Conservation (phyloP, 352 stramenopile genomes). For the Elongisporangium anandrum region DNA sequence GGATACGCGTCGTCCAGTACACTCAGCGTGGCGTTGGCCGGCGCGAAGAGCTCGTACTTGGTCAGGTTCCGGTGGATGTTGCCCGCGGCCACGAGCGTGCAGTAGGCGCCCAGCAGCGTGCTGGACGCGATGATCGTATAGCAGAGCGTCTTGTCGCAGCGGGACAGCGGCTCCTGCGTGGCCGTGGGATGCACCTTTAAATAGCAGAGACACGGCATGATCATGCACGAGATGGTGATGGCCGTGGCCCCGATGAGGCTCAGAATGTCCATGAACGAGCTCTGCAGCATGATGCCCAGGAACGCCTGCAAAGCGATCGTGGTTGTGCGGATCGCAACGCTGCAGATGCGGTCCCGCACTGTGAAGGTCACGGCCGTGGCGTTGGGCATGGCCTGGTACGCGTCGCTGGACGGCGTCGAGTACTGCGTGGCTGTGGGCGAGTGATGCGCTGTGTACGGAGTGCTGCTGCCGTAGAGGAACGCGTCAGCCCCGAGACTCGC, state of each 20-base stretch:
- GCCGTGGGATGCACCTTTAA: slow-evolving; percentile 59
- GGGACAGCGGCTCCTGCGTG: slow-evolving; percentile 34
- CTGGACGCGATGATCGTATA: slow-evolving; percentile 54
- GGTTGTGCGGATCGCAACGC: slow-evolving; percentile 37
- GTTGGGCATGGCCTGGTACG: neutral
- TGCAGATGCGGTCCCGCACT: slow-evolving; percentile 36
- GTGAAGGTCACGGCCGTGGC: slow-evolving; percentile 24
- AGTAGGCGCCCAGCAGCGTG: slow-evolving; percentile 48
- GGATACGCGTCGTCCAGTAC: slow-evolving; percentile 37
- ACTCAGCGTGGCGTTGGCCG: slow-evolving; percentile 15
- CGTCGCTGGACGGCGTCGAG: neutral
- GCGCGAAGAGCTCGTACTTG: slow-evolving; percentile 45
- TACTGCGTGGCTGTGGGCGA: slow-evolving; percentile 14
- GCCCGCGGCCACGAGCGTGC: slow-evolving; percentile 30
- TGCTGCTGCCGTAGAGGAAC: slow-evolving; percentile 42
- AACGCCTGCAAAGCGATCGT: slow-evolving; percentile 45
- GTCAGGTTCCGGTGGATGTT: slow-evolving; percentile 53
- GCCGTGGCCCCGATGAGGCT: slow-evolving; percentile 63
- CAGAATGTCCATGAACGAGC: slow-evolving; percentile 67
- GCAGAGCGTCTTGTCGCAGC: slow-evolving; percentile 44
- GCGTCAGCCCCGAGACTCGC: slow-evolving; percentile 39
- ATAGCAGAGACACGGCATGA: slow-evolving; percentile 77
- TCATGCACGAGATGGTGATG: slow-evolving; percentile 65
- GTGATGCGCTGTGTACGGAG: slow-evolving; percentile 19
- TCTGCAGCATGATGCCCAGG: slow-evolving; percentile 59